Percentiles rank a stretch among this genome's conserved stretches.
Conservation (phyloP, 2,329 filamentous ascomycete genomes). For the Teratosphaeriaceae sp. region DNA sequence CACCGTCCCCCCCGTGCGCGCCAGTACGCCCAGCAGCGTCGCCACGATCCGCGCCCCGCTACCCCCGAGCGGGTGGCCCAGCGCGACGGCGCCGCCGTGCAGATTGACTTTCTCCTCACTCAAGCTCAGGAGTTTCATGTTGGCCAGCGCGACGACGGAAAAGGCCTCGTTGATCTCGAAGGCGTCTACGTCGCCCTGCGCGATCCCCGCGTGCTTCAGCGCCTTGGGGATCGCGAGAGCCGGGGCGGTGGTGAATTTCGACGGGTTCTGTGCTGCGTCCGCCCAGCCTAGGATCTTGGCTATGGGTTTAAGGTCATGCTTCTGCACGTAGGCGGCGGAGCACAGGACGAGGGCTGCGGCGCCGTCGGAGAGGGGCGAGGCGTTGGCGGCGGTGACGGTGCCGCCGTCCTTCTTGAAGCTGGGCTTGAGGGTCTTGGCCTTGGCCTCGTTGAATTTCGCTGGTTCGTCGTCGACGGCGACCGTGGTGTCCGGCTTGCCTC, state of each 20-base stretch:
- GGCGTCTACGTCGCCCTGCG: conserved; percentile 71
- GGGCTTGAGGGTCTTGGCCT: conserved; percentile 54
- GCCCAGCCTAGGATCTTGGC: conserved; percentile 98
- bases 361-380: conserved; percentile 92
- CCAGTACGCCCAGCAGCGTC: conserved; percentile 81
- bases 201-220: conserved; percentile 84
- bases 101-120: conserved; percentile 85
- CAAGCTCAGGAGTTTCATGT: conserved; percentile 83
- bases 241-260: conserved; percentile 93
- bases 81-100: conserved; percentile 88
- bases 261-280: conserved; percentile 83
- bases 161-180: conserved; percentile 99
- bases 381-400: conserved; percentile 93
- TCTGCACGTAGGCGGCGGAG: conserved; percentile 88
- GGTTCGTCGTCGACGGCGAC: conserved; percentile 89
- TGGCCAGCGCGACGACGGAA: conserved; percentile 90
- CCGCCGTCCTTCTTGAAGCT: conserved; percentile 77
- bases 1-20: conserved; percentile 87
- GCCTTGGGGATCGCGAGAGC: conserved; percentile 95
- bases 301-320: conserved; percentile 82
- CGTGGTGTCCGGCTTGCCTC: conserved; percentile 78
- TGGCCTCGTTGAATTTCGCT: conserved; percentile 65
- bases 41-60: conserved; percentile 91
- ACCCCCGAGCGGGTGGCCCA: conserved; percentile 90
- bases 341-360: conserved; percentile 88